Evolutionary conservation across 2,329 filamentous ascomycete species (phyloP).

Genomic region (Aspergillus aculeatus): DNA sequence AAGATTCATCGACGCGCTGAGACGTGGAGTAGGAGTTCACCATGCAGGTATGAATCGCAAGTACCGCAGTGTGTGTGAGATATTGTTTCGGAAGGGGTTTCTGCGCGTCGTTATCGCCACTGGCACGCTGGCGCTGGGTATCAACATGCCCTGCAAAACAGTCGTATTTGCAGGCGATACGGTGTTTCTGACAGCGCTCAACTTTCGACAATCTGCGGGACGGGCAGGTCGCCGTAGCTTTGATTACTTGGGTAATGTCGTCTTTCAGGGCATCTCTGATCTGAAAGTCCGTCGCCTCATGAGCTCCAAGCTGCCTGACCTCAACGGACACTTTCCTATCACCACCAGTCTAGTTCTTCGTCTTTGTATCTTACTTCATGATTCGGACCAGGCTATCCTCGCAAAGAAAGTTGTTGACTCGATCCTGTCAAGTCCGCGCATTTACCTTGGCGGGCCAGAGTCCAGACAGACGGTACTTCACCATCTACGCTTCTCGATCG

Average conservation of each 20-base stretch:
- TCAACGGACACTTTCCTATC: slow-evolving; percentile 75
- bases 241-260: slow-evolving; percentile 75
- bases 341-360: slow-evolving; percentile 71
- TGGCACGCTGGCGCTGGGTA: slow-evolving; percentile 72
- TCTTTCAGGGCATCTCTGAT: slow-evolving; percentile 66
- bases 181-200: slow-evolving; percentile 69
- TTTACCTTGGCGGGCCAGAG: slow-evolving; percentile 69
- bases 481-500: slow-evolving; percentile 76
- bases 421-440: slow-evolving; percentile 65
- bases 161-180: slow-evolving; percentile 75
- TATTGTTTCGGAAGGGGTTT: slow-evolving; percentile 41
- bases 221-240: slow-evolving; percentile 78
- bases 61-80: slow-evolving; percentile 64
- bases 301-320: slow-evolving; percentile 69
- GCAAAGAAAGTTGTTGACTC: slow-evolving; percentile 63
- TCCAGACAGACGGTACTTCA: slow-evolving; percentile 70
- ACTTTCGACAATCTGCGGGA: slow-evolving; percentile 74
- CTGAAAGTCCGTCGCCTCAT: slow-evolving; percentile 67
- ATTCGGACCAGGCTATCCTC: slow-evolving; percentile 63
- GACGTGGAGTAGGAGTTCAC: slow-evolving; percentile 71
- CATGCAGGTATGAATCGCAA: slow-evolving; percentile 77
- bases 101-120: slow-evolving; percentile 71
- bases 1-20: slow-evolving; percentile 58
- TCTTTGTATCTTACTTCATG: slow-evolving; percentile 64
- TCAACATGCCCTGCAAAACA: slow-evolving; percentile 83